Conservation (phyloP, 2,329 filamentous ascomycete genomes). For the Apiospora malaysiana region DNA sequence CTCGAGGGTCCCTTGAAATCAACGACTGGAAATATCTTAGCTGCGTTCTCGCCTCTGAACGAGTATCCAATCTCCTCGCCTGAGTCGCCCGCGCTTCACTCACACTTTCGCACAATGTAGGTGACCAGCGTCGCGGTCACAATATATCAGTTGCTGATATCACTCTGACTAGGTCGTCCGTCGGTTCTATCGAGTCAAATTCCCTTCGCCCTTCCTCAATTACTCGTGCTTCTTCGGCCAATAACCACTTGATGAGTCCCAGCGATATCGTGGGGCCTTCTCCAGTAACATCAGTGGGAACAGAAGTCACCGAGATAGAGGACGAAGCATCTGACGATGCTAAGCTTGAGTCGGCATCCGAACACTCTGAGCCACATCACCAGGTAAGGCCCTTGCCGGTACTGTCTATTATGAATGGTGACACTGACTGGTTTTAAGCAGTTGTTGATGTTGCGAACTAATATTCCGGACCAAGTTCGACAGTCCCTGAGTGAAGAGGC, state of each 20-base stretch:
- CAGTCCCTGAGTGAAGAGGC: constrained; percentile 74
- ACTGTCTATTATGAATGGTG: neutral
- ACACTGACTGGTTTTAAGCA: constrained; percentile 32
- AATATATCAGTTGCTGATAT: neutral
- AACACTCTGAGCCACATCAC: constrained; percentile 44
- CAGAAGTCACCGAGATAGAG: constrained; percentile 83
- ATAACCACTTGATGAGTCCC: constrained; percentile 63
- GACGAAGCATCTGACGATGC: constrained; percentile 73
- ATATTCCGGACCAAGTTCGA: constrained; percentile 62
- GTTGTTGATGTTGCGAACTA: constrained; percentile 62
- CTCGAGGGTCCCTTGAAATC: constrained; percentile 67
- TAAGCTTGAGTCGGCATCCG: constrained; percentile 44
- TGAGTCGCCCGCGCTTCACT: constrained; percentile 55
- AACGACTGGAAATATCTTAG: constrained; percentile 64
- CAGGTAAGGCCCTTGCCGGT: constrained; percentile 41
- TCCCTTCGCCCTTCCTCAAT: constrained; percentile 59
- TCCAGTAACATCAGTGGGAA: constrained; percentile 84
- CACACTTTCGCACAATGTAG: constrained; percentile 59
- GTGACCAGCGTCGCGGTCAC: constrained; percentile 32
- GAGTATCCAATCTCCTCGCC: constrained; percentile 63
- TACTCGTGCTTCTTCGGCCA: constrained; percentile 46
- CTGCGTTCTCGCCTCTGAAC: constrained; percentile 57
- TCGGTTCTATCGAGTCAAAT: constrained; percentile 50
- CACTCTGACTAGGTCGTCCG: constrained; percentile 37
- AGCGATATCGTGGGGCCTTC: constrained; percentile 79